Percentiles rank a stretch among this genome's conserved stretches.
phyloP scores from a whole-genome alignment of 306 rosid genomes.

The Betula pendula region DNA sequence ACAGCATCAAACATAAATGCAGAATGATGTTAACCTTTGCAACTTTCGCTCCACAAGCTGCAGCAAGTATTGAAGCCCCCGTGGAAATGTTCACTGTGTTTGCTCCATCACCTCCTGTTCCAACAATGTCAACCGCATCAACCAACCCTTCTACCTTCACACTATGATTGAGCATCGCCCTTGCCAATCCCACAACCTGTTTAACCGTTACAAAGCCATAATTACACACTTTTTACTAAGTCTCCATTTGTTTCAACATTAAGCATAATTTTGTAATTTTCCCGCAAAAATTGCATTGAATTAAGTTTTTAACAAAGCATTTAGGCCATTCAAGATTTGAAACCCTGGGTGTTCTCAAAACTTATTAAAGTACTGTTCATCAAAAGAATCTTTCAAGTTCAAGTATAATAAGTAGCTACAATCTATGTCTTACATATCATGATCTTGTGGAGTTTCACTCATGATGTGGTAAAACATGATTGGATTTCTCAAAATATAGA shows the following conservation, averaged over 20 bases:
- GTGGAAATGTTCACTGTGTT: constrained; percentile 94
- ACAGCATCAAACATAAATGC: background rate
- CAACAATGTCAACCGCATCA: constrained; percentile 92
- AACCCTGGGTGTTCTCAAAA: background rate
- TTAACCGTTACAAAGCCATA: constrained; percentile 21
- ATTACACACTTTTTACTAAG: background rate
- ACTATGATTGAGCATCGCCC: constrained; percentile 77
- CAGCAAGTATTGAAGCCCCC: constrained; percentile 84
- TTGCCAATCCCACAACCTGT: constrained; percentile 89
- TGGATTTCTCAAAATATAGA: too few relatives aligned
- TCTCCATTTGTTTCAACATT: constrained; percentile 1
- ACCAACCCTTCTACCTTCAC: constrained; percentile 71
- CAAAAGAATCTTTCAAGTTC: background rate
- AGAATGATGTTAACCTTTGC: constrained; percentile 62
- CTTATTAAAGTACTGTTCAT: background rate
- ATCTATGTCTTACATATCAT: background rate
- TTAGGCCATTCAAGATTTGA: background rate
- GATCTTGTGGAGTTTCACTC: background rate
- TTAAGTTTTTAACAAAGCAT: background rate
- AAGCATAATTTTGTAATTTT: background rate
- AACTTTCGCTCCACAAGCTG: constrained; percentile 94
- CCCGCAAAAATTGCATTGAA: background rate
- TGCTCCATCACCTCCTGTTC: constrained; percentile 96
- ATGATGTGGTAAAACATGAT: too few relatives aligned
- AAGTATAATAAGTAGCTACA: background rate